Percentiles rank a stretch among this genome's conserved stretches.
Evolutionary conservation across 2,329 filamentous ascomycete species (phyloP).

Genomic region (Exophiala sp.): DNA sequence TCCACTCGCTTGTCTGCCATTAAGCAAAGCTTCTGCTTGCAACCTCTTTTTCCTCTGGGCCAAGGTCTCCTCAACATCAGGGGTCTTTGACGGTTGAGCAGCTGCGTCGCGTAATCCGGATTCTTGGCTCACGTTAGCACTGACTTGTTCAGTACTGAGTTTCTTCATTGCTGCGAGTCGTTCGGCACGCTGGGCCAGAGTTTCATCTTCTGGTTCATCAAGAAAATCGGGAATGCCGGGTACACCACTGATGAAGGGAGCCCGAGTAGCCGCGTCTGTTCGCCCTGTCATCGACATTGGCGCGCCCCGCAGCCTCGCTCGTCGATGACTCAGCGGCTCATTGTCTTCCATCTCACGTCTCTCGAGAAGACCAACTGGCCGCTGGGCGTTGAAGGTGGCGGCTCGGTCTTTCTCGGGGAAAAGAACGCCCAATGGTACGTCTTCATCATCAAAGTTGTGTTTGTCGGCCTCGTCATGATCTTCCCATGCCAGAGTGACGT

Average conservation of each 20-base stretch:
- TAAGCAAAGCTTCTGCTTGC: conserved; percentile 37
- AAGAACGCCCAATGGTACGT: conserved; percentile 82
- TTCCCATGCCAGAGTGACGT: conserved; percentile 89
- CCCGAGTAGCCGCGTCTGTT: conserved; percentile 22
- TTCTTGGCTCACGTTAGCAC: conserved; percentile 42
- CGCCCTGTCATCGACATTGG: conserved; percentile 34
- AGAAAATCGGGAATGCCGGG: conserved; percentile 25
- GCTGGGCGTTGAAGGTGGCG: conserved; percentile 31
- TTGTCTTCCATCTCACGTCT: conserved; percentile 84
- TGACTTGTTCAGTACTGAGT: conserved; percentile 38
- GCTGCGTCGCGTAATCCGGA: conserved; percentile 33
- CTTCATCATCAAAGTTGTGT: conserved; percentile 66
- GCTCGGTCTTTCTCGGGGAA: conserved; percentile 51
- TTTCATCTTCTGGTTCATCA: conserved; percentile 41
- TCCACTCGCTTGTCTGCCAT: conserved; percentile 4
- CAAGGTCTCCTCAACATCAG: conserved; percentile 44
- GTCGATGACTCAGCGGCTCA: conserved; percentile 76
- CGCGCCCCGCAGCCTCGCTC: conserved; percentile 68
- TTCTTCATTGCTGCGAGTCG: conserved; percentile 39
- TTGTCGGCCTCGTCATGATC: conserved; percentile 52
- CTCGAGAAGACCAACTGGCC: conserved; percentile 52
- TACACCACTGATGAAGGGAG: conserved; percentile 34
- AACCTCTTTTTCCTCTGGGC: conserved; percentile 45
- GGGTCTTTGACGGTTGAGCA: conserved; percentile 24
- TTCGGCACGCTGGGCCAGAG: conserved; percentile 43